phyloP scores from a whole-genome alignment of 805 yeast genomes.

The Saturnispora saitoi region DNA sequence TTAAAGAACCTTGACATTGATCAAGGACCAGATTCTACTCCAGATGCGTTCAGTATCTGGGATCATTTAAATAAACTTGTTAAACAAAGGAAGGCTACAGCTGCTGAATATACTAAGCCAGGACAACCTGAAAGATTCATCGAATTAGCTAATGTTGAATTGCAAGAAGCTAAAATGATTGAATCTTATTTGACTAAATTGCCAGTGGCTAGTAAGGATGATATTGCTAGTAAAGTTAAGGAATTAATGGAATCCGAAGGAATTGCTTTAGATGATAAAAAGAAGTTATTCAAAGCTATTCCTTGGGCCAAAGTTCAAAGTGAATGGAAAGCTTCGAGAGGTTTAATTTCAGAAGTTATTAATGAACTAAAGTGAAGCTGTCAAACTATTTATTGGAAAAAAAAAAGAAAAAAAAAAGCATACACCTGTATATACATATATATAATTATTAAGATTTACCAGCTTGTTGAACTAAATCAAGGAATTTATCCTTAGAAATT shows the following conservation, averaged over 20 bases:
- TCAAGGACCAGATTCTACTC: conserved; percentile 18
- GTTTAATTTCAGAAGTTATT: conserved; percentile 24
- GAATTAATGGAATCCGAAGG: conserved; percentile 22
- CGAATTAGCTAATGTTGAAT: conserved; percentile 31
- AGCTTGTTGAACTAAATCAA: conserved; percentile 79
- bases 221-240: conserved; percentile 26
- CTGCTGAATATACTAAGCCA: conserved; percentile 30
- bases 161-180: conserved; percentile 31
- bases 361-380: conserved; percentile 15
- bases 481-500: conserved; percentile 79
- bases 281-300: conserved; percentile 25
- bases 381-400: too few species aligned
- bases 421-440: neutral
- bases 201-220: conserved; percentile 31
- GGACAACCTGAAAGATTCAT: conserved; percentile 35
- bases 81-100: conserved; percentile 33
- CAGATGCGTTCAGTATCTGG: conserved; percentile 27
- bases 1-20: conserved; percentile 33
- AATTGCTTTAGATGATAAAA: conserved; percentile 14
- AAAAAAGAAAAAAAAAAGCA: too few species aligned
- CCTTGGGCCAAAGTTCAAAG: conserved; percentile 29
- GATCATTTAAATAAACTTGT: conserved; percentile 31
- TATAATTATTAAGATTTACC: conserved; percentile 32
- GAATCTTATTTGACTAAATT: conserved; percentile 26
- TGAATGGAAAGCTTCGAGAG: conserved; percentile 32